Evolutionary conservation across 2,329 filamentous ascomycete genomes (phyloP).

Genomic region (Alternaria triticimaculans): DNA sequence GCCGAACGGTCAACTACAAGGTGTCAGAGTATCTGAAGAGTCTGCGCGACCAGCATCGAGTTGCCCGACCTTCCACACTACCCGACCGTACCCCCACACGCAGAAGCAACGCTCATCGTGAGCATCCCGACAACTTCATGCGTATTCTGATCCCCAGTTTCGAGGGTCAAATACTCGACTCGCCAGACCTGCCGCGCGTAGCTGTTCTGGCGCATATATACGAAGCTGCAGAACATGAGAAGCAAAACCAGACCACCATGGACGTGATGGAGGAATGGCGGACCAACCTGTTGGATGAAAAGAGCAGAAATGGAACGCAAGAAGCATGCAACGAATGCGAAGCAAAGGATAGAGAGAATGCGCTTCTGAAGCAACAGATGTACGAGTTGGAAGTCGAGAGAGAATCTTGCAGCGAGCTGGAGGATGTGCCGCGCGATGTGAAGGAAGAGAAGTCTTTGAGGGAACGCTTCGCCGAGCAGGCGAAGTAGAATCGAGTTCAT

Average conservation of each 20-base stretch:
- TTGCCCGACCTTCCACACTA: background rate
- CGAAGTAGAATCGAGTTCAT: background rate
- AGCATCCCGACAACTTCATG: background rate
- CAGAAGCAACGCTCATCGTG: background rate
- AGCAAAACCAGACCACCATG: background rate
- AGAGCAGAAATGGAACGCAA: background rate
- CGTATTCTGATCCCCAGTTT: background rate
- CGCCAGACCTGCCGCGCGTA: background rate
- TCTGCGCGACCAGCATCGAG: background rate
- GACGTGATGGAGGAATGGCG: background rate
- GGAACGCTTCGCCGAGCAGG: background rate
- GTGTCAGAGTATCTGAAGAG: background rate
- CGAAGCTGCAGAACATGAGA: background rate
- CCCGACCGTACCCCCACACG: background rate
- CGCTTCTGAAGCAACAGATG: background rate
- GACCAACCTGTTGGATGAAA: background rate
- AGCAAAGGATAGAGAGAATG: background rate
- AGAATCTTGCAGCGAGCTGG: background rate
- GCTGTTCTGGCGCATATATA: background rate
- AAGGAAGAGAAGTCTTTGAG: background rate
- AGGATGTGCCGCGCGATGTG: background rate
- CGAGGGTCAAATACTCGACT: background rate
- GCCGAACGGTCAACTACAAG: background rate
- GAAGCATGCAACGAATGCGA: background rate
- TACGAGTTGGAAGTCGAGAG: background rate